These are phyloP conservation scores for Pestalotiopsis sp. DNA, from an alignment of 2,329 filamentous ascomycete species.

Conservation along the genomic window DNA sequence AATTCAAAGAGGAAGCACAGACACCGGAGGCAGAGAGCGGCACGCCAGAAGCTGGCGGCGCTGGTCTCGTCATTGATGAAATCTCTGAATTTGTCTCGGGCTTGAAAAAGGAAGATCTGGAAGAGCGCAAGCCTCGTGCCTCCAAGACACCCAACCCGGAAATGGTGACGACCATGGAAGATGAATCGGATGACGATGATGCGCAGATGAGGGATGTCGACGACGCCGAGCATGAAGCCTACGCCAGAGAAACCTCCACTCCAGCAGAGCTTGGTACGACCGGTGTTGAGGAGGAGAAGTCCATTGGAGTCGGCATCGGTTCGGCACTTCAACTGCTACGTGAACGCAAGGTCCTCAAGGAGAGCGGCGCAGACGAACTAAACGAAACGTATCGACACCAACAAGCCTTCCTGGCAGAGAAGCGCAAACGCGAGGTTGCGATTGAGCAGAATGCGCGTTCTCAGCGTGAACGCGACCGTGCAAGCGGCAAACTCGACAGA, in stretches of 20 bases:
- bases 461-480: conserved; percentile 87
- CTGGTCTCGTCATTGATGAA: conserved; percentile 88
- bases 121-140: conserved; percentile 55
- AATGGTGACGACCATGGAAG: conserved; percentile 46
- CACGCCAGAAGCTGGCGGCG: conserved; percentile 37
- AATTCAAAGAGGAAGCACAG: conserved; percentile 68
- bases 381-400: conserved; percentile 71
- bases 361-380: conserved; percentile 60
- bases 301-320: conserved; percentile 75
- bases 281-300: conserved; percentile 84
- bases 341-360: conserved; percentile 79
- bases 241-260: conserved; percentile 45
- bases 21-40: conserved; percentile 52
- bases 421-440: conserved; percentile 70
- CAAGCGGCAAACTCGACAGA: conserved; percentile 76
- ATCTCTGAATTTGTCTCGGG: conserved; percentile 93
- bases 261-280: conserved; percentile 58
- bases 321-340: conserved; percentile 80
- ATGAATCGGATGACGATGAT: conserved; percentile 47
- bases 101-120: conserved; percentile 65
- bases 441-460: conserved; percentile 77
- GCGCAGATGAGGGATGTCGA: conserved; percentile 50
- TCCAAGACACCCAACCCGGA: conserved; percentile 37
- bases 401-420: conserved; percentile 78
- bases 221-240: conserved; percentile 48